Base-by-base conservation (phyloP, 2,329 filamentous ascomycete species). In the Akanthomyces lecanii region DNA sequence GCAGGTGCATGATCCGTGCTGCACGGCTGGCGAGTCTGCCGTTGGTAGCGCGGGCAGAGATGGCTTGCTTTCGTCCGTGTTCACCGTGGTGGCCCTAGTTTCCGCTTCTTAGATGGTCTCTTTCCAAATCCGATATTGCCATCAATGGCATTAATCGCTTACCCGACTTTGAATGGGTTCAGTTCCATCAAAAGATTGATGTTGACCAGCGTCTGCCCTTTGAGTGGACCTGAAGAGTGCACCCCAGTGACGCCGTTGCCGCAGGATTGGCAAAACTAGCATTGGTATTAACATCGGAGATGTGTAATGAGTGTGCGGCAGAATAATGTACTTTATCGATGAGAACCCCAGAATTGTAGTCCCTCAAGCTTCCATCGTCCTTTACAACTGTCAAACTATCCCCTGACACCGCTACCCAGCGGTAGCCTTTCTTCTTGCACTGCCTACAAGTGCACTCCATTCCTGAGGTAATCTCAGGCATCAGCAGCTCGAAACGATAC, bases 391-490 rank as follows among this genome's bases (percentile, higher is more conserved):
- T 30, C 23, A 71, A 60, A 2, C 16, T 51, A 56, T 4, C 55
- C 62, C 11, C 36, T 18, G 14, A 57, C 38, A 1, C 44, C 12
- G 65, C 58, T 2, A 69, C 44, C 71, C 72, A 74, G 3, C 72
- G 64, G 40, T 71, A 69, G 2, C 71, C 72, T 23, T 72, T 71
- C 61, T 71, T 73, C 0, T 8, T 21, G 50, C 71, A 74, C n/a
- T 70, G 66, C 3, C 54, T 64, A 57, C 71, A 73, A 25, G 63
- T 42, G 59, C 71, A 74, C 1, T 65, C 45, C 0, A 66, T 61
- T 0, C 66, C 65, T 0, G 57, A 40, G 3, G 42, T 60, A 25
- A 64, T 65, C 4, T 65, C 52, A 0, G 66, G 57, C 2, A 65
- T 7, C 3, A 56, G 18, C 3, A 73, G 8, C 30, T 69, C 65